Conservation (phyloP, 345 rosid genomes). For the Ceriops decandra region DNA sequence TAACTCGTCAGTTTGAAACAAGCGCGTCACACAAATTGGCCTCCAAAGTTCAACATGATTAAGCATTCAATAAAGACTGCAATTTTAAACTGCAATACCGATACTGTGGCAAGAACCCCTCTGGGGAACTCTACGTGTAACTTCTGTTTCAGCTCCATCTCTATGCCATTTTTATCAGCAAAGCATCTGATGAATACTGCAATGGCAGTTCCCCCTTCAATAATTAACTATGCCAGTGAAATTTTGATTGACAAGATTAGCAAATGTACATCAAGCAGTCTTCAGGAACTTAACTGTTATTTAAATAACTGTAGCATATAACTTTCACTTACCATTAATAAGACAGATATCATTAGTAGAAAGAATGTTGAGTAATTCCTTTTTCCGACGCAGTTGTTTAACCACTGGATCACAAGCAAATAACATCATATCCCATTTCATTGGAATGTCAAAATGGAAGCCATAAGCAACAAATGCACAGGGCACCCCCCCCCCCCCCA, state of each 20-base stretch:
- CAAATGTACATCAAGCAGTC: not conserved
- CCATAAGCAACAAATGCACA: not conserved
- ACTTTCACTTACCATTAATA: slow-evolving; percentile 68
- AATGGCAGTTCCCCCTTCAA: slow-evolving; percentile 90
- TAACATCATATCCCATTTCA: not conserved
- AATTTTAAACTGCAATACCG: slow-evolving; percentile 38
- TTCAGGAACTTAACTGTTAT: too few relatives aligned
- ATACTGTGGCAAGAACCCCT: slow-evolving; percentile 71
- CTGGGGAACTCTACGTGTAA: slow-evolving; percentile 66
- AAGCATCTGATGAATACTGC: slow-evolving; percentile 90
- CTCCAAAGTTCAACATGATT: not conserved
- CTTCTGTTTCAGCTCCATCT: slow-evolving; percentile 55
- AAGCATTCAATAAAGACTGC: slow-evolving; percentile 2
- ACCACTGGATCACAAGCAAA: slow-evolving; percentile 58
- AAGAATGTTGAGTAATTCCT: slow-evolving; percentile 86
- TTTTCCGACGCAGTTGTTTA: slow-evolving; percentile 91
- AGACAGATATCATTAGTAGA: slow-evolving; percentile 73
- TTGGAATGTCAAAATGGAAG: not conserved
- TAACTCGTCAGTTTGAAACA: slow-evolving; percentile 15
- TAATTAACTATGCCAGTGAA: slow-evolving; percentile 49
- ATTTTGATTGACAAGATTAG: slow-evolving; percentile 3
- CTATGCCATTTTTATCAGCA: slow-evolving; percentile 77
- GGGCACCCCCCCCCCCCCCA: not conserved
- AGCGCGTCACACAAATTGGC: slow-evolving; percentile 7
- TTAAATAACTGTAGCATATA: not conserved